Conservation (phyloP, 139 green algal genomes). For the Coccomyxa sp. region DNA sequence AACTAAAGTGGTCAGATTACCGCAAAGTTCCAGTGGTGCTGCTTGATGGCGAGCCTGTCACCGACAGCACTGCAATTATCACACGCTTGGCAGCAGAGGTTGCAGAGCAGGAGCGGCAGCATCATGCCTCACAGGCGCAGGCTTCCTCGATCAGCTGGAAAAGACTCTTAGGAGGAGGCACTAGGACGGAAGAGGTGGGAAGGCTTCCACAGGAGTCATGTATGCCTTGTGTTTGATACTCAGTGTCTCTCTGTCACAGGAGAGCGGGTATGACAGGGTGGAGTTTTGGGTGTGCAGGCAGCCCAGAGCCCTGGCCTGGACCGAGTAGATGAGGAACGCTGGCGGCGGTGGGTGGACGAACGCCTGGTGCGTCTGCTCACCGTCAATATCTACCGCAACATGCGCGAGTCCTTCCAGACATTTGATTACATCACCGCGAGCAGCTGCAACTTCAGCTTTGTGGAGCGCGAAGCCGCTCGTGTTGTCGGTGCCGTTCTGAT, state of each 20-base stretch:
- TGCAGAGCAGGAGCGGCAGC: constrained; percentile 11
- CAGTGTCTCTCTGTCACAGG: too few relatives aligned
- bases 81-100: constrained; percentile 59
- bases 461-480: constrained; percentile 53
- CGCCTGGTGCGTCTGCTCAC: constrained; percentile 85
- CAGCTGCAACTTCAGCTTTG: constrained; percentile 62
- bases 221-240: too few relatives aligned
- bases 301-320: too few relatives aligned
- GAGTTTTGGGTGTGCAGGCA: too few relatives aligned
- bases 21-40: constrained; percentile 87
- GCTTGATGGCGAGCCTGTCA: constrained; percentile 71
- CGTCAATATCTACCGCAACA: constrained; percentile 96
- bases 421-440: constrained; percentile 84
- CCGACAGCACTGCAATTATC: constrained; percentile 86
- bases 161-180: too few relatives aligned
- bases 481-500: constrained; percentile 73
- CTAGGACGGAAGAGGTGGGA: too few relatives aligned
- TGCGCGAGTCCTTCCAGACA: constrained; percentile 69
- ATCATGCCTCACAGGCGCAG: constrained; percentile 9
- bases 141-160: neutral
- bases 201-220: too few relatives aligned
- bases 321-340: constrained; percentile 31
- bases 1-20: constrained; percentile 84
- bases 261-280: too few relatives aligned
- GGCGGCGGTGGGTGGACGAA: constrained; percentile 90